Evolutionary conservation across 495 filamentous ascomycete species (phyloP), one percentile per base, ranked within the genome.

Genomic region (Lindgomyces ingoldianus): DNA sequence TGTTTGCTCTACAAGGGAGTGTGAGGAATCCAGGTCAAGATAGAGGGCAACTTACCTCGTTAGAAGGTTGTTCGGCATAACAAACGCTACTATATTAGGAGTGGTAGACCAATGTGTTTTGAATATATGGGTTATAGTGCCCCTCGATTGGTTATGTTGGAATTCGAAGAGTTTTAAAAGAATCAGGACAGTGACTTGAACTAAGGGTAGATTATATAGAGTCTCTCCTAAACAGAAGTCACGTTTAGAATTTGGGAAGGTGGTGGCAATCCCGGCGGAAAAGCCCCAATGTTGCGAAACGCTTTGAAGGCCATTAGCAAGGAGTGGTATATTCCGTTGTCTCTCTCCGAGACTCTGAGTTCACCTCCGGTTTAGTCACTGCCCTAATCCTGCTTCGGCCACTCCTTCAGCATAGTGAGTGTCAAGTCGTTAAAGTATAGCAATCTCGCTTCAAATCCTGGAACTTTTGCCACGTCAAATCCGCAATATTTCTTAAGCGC

Each of bases 361-460:
- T 14, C 33, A 6, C 33, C 33, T 14, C 14, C 33, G 14, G 33
- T 14, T 14, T 39, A 14, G 6, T 39, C 33, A 14, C 14, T 39
- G 33, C 6, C 33, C n/a, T n/a, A 14, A 14, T 39, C 33, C 33
- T 14, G 33, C 33, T 42, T 56, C 8, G 30, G 30, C 53, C 53
- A 56, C 22, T 26, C 30, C 53, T 56, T 56, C 53, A 56, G 18
- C 1, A 56, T n/a, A 41, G 11, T 26, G 19, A 56, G 42, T 10
- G 29, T 9, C 2, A 42, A 18, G 16, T 41, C 21, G 22, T 42
- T 33, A 22, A 56, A 26, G 16, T 21, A 2, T 1, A 1, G 25
- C 19, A 56, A 14, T 18, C 24, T 44, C 3, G 41, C 53, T 10
- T 56, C 53, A 21, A 29, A 9, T 2, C 53, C 53, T 9, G 29